Evolutionary conservation across 805 yeast genomes (phyloP).

Genomic region (Ogataea paradorogensis): DNA sequence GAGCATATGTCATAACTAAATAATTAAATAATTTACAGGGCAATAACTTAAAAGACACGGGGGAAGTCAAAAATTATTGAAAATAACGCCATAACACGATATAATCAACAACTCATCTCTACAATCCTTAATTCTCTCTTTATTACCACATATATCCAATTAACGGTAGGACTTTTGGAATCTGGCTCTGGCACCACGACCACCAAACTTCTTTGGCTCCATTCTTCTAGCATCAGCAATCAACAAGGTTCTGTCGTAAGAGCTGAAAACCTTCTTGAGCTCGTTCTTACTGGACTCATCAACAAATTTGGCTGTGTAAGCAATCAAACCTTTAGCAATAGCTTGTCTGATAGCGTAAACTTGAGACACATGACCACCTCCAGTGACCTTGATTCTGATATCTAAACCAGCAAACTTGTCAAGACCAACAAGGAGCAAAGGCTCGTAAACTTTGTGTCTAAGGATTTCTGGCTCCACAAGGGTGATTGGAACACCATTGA

Average conservation of each 20-base stretch:
- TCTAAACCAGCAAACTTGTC: conserved; percentile 98
- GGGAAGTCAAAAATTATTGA: no score
- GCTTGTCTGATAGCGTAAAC: conserved; percentile 99
- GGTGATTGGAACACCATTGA: conserved; percentile 99
- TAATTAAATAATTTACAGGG: conserved; percentile 8
- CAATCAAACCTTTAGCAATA: conserved; percentile 98
- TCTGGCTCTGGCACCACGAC: conserved; percentile 99
- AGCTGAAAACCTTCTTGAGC: conserved; percentile 94
- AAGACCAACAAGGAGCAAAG: conserved; percentile 95
- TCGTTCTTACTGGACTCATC: conserved; percentile 99
- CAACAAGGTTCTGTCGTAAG: conserved; percentile 99
- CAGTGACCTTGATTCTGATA: conserved; percentile 98
- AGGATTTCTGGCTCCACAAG: conserved; percentile 98
- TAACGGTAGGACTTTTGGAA: conserved; percentile 99
- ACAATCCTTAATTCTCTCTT: conserved; percentile 6
- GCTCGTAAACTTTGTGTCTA: conserved; percentile 99
- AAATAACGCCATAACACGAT: no score
- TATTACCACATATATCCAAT: conserved; percentile 23
- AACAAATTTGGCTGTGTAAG: conserved; percentile 98
- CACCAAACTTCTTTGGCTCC: conserved; percentile 99
- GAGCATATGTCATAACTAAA: conserved; percentile 44
- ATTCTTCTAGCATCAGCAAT: conserved; percentile 99
- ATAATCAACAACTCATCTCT: not conserved
- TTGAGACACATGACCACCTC: conserved; percentile 99
- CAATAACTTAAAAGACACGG: no score